Conservation (phyloP, 2,329 filamentous ascomycete species). For the Pseudogymnoascus sp. region DNA sequence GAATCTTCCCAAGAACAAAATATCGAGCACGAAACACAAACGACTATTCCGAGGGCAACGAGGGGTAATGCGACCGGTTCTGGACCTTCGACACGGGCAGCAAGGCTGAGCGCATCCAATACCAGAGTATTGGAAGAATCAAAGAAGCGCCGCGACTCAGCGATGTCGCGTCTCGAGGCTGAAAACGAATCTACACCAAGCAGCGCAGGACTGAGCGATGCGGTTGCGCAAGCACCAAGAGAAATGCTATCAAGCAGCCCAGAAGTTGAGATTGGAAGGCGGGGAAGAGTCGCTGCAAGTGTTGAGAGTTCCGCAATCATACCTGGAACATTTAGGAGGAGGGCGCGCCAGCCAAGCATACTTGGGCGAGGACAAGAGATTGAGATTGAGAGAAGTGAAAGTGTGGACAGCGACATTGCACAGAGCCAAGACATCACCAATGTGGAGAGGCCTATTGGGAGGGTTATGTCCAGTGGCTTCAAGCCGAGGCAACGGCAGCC, state of each 20-base stretch:
- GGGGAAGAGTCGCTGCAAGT: background rate
- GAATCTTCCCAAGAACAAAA: conserved; percentile 25
- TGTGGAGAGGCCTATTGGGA: conserved; percentile 3
- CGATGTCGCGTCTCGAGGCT: conserved; percentile 7
- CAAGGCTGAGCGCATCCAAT: background rate
- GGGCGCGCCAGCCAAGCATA: conserved; percentile 53
- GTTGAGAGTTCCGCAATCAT: conserved; percentile 40
- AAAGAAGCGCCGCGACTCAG: conserved; percentile 6
- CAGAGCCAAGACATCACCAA: conserved; percentile 9
- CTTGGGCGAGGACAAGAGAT: conserved; percentile 35
- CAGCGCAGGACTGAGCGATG: conserved; percentile 20
- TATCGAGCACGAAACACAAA: conserved; percentile 22
- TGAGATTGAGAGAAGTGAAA: conserved; percentile 4
- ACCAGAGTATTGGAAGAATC: conserved; percentile 2
- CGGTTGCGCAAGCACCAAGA: conserved; percentile 16
- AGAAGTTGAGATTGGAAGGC: conserved; percentile 18
- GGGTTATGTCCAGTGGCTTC: conserved; percentile 14
- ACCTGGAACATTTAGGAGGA: conserved; percentile 44
- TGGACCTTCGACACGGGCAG: background rate
- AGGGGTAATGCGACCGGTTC: background rate
- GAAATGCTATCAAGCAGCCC: conserved; percentile 23
- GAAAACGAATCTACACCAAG: conserved; percentile 15
- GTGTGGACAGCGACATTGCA: conserved; percentile 9
- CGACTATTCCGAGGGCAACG: conserved; percentile 4
- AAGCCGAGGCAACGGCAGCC: conserved; percentile 28